Conservation (phyloP, 2,329 filamentous ascomycete species). For the Arachnomyces sp. region DNA sequence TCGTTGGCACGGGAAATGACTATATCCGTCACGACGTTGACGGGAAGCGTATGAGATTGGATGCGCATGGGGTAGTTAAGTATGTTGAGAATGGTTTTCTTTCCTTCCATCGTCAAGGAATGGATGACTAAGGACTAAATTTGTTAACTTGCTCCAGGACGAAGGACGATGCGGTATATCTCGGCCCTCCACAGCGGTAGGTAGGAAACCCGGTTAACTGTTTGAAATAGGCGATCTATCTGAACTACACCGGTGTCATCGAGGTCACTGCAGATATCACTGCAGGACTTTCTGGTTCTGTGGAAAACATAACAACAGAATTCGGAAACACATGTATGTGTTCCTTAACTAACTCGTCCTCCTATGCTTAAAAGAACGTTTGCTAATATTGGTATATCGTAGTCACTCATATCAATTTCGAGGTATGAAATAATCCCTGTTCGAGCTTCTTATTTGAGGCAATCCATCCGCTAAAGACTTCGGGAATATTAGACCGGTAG, state of each 20-base stretch:
- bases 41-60: slow-evolving; percentile 31
- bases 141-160: slow-evolving; percentile 16
- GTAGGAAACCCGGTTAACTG: slow-evolving; percentile 2
- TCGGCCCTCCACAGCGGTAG: slow-evolving; percentile 12
- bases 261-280: slow-evolving; percentile 25
- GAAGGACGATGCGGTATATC: slow-evolving; percentile 23
- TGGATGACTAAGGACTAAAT: slow-evolving; percentile 1
- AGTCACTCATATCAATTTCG: slow-evolving; percentile 32
- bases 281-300: slow-evolving; percentile 26
- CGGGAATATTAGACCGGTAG: slow-evolving; percentile 29
- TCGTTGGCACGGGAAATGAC: slow-evolving; percentile 33
- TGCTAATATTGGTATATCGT: not conserved
- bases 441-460: not conserved
- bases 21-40: slow-evolving; percentile 37
- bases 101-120: not conserved
- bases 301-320: slow-evolving; percentile 26
- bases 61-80: slow-evolving; percentile 35
- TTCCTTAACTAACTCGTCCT: not conserved
- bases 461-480: not conserved
- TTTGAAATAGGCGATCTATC: slow-evolving; percentile 20
- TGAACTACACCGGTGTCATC: slow-evolving; percentile 36
- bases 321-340: slow-evolving; percentile 35
- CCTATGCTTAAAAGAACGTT: not conserved
- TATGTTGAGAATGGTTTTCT: slow-evolving; percentile 17
- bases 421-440: slow-evolving; percentile 19